Percentiles rank a stretch among this genome's conserved stretches.
Conservation (phyloP, 2,329 filamentous ascomycete genomes). For the Neonectria punicea region DNA sequence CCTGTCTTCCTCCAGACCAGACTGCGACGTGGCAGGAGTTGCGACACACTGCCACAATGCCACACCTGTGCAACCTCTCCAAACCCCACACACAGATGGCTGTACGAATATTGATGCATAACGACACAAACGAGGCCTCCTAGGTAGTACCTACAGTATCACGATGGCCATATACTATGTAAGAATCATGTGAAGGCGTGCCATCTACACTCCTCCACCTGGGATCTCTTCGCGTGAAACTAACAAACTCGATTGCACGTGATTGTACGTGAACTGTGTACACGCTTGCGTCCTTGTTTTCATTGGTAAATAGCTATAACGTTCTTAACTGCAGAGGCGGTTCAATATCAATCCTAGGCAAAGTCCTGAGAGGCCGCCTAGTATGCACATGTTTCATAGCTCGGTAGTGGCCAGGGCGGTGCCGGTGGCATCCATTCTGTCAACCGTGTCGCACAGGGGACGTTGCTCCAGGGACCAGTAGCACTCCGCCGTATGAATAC, state of each 20-base stretch:
- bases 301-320: background rate
- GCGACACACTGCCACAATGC: slow-evolving; percentile 6
- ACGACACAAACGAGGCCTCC: slow-evolving; percentile 8
- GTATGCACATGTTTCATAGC: background rate
- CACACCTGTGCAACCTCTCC: background rate
- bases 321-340: too few relatives aligned
- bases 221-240: background rate
- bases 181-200: background rate
- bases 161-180: background rate
- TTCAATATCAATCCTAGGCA: background rate
- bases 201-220: background rate
- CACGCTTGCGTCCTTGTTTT: background rate
- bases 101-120: background rate
- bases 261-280: background rate
- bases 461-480: background rate
- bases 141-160: background rate
- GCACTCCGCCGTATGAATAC: background rate
- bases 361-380: background rate
- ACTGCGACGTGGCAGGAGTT: background rate
- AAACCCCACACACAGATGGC: background rate
- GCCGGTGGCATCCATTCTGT: background rate
- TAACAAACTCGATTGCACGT: background rate
- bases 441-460: background rate
- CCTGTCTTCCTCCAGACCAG: background rate
- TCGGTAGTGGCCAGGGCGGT: background rate